Percentiles rank a stretch among this genome's conserved stretches.
phyloP scores from a whole-genome alignment of 1,284 basidiomycete genomes.

The Apiotrichum sp. region DNA sequence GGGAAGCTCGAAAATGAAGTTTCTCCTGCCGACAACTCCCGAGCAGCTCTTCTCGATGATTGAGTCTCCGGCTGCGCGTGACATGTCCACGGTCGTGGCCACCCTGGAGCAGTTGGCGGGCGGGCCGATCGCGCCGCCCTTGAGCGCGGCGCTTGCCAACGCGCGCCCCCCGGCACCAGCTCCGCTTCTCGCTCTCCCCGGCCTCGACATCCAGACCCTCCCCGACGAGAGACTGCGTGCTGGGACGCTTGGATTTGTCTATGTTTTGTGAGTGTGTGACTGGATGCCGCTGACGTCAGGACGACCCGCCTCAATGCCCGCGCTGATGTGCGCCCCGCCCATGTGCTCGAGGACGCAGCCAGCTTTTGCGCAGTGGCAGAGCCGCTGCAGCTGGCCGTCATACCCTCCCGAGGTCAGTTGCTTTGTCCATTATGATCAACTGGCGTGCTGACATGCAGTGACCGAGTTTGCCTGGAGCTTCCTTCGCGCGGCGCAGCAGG shows the following conservation, averaged over 20 bases:
- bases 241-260: slow-evolving; percentile 26
- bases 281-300: neutral
- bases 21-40: no score
- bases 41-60: no score
- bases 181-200: slow-evolving; percentile 3
- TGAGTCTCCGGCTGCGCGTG: no score
- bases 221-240: slow-evolving; percentile 13
- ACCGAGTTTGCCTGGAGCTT: slow-evolving; percentile 27
- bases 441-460: slow-evolving; percentile 17
- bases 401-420: slow-evolving; percentile 8
- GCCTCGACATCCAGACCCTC: slow-evolving; percentile 14
- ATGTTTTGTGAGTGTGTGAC: slow-evolving; percentile 26
- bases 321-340: neutral
- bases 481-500: slow-evolving; percentile 26
- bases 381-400: slow-evolving; percentile 9
- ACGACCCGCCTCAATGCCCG: slow-evolving; percentile 2
- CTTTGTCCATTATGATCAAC: neutral
- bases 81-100: neutral
- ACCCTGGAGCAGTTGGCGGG: neutral
- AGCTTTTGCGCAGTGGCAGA: slow-evolving; percentile 13
- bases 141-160: neutral
- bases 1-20: no score
- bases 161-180: neutral
- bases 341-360: slow-evolving; percentile 12
- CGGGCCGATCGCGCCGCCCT: neutral